Evolutionary conservation across 2,329 filamentous ascomycete genomes (phyloP), one percentile per base, ranked within the genome.

Genomic region (Sporothrix pallida): DNA sequence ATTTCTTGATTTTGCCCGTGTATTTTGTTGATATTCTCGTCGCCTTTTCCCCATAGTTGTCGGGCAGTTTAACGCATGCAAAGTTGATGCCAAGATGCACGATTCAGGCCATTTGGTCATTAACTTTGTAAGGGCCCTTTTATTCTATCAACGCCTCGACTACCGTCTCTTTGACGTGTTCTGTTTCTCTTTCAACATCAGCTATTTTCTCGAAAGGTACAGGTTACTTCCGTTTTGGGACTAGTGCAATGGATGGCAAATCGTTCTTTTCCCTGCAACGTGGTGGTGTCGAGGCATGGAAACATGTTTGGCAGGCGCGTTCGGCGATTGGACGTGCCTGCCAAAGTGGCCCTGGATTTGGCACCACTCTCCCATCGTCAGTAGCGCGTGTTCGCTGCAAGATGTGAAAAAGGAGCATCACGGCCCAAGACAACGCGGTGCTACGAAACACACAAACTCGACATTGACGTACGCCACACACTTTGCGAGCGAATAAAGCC

Each of bases 251-350:
- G 10, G 10, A 52, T 71, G 69, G 69, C 54, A 48, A 71, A 60
- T 60, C 52, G 69, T 20, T 2, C 62, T 63, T 56, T 58, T 52
- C 37, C 20, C n/a, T 17, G 26, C 26, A 20, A 54, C 52, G 31
- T 2, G n/a, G 23, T 26, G 23, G 2, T 10, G 44, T 9, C 12
- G 37, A 37, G 31, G 7, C 31, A 37, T 17, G 26, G 20, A 20
- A 26, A 9, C 69, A 62, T 62, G 69, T 12, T 48, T 20, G 70
- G 70, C 70, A 71, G 70, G 58, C 44, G 46, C 44, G 70, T 48
- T 23, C 42, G 17, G 69, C 69, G 8, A 71, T 62, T 71, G 70
- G 70, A 71, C 54, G 23, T n/a, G 69, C 54, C 20, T 48, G 23
- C 42, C 48, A 12, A 1, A 42, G 2, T 23, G 8, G n/a, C 10